Percentiles rank a stretch among this genome's conserved stretches.
These are phyloP conservation scores for Scenedesmus sp. DNA, from an alignment of 163 green algal genomes.

Conservation along the genomic window DNA sequence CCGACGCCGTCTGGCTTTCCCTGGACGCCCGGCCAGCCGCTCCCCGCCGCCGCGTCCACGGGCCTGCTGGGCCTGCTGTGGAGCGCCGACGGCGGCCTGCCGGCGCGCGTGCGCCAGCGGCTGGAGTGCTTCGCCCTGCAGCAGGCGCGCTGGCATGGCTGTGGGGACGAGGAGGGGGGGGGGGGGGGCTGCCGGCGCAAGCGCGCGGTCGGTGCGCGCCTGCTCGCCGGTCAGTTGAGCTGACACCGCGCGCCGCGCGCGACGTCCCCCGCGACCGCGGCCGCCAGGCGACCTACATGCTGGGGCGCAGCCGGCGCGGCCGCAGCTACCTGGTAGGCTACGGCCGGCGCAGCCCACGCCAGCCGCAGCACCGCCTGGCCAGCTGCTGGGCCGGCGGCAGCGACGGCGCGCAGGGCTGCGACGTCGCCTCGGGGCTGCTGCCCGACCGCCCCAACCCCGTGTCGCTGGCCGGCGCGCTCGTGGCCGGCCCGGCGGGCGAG, in stretches of 20 bases:
- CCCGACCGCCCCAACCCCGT: neutral
- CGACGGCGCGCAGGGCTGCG: too few species aligned
- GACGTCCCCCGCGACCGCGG: neutral
- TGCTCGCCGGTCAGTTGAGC: neutral
- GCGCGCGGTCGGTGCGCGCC: neutral
- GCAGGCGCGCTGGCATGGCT: neutral
- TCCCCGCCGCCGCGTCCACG: constrained; percentile 12
- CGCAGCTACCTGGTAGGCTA: constrained; percentile 28
- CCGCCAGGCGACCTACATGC: constrained; percentile 1
- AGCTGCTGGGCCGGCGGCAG: neutral
- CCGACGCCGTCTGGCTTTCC: neutral
- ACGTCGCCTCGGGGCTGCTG: neutral
- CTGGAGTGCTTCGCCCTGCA: constrained; percentile 12
- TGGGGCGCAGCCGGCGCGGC: neutral
- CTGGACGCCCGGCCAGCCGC: neutral
- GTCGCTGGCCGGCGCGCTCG: constrained; percentile 5
- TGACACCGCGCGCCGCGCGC: neutral
- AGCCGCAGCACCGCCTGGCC: constrained; percentile 21
- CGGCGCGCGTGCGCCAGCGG: neutral
- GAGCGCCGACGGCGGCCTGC: neutral
- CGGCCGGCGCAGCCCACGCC: neutral
- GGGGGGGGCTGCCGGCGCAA: neutral
- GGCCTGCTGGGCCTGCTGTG: constrained; percentile 25
- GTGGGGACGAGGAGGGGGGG: neutral
- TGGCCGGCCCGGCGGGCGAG: constrained; percentile 16